These are phyloP conservation scores for Nakazawaea wickerhamii DNA, from an alignment of 805 yeast species.

Conservation along the genomic window DNA sequence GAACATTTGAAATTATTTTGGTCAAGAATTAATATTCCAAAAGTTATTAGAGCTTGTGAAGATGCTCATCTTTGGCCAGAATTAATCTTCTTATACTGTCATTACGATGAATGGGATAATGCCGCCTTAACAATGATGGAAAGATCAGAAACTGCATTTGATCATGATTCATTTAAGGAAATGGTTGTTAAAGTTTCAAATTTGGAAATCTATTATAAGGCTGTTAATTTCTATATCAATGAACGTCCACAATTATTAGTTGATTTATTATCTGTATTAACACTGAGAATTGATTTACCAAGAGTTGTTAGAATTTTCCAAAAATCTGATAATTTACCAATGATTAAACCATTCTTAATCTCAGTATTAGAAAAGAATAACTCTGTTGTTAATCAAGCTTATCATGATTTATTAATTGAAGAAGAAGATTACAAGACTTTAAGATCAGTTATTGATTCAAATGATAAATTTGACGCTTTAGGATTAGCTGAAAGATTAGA, in stretches of 20 bases:
- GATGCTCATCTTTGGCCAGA: conserved; percentile 95
- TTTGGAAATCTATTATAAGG: conserved; percentile 94
- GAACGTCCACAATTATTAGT: conserved; percentile 89
- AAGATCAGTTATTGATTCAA: conserved; percentile 79
- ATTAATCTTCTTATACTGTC: conserved; percentile 91
- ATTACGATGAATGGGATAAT: conserved; percentile 98
- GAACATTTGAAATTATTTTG: conserved; percentile 96
- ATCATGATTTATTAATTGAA: conserved; percentile 91
- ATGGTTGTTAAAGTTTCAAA: conserved; percentile 91
- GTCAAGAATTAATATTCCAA: conserved; percentile 97
- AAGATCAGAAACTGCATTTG: conserved; percentile 86
- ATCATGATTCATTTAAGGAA: conserved; percentile 91
- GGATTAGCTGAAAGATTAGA: conserved; percentile 92
- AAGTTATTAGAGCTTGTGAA: conserved; percentile 91
- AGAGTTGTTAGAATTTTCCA: conserved; percentile 93
- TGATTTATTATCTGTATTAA: conserved; percentile 76
- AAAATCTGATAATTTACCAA: conserved; percentile 91
- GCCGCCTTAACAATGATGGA: conserved; percentile 97
- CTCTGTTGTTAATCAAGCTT: conserved; percentile 88
- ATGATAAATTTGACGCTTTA: conserved; percentile 87
- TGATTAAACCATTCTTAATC: conserved; percentile 91
- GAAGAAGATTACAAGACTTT: conserved; percentile 93
- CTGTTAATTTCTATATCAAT: conserved; percentile 87
- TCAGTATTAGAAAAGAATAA: conserved; percentile 88
- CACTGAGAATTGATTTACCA: conserved; percentile 88